These are phyloP conservation scores for Rhododendron griersonianum DNA, from an alignment of 148 eudicot species.

Conservation along the genomic window DNA sequence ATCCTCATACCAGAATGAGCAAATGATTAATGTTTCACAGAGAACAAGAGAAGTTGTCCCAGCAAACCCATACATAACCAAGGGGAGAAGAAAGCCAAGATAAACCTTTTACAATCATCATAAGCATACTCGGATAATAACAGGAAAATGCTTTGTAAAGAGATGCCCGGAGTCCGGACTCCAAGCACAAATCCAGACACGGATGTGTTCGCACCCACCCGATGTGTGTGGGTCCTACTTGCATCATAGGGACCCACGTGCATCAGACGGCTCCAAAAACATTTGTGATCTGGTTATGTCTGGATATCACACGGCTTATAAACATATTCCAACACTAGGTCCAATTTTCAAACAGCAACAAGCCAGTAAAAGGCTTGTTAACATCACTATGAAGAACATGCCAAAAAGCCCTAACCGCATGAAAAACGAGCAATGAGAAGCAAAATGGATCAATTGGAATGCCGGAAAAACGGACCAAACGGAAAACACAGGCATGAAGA, in stretches of 20 bases:
- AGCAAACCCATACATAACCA: background rate
- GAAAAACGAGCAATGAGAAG: background rate
- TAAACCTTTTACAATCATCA: background rate
- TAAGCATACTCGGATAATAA: background rate
- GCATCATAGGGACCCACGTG: background rate
- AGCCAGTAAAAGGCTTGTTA: background rate
- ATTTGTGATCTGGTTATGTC: background rate
- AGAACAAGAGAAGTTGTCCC: background rate
- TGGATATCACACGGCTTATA: background rate
- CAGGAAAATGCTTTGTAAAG: background rate
- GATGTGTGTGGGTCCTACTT: background rate
- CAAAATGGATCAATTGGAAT: background rate
- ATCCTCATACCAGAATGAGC: background rate
- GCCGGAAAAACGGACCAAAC: background rate
- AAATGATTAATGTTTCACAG: background rate
- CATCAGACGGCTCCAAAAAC: background rate
- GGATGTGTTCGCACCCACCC: background rate
- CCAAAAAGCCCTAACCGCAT: background rate
- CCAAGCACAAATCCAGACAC: background rate
- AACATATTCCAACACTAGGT: background rate
- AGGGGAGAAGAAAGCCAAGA: background rate
- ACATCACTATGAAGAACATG: background rate
- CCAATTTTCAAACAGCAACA: conserved; percentile 2
- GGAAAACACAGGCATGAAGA: background rate
- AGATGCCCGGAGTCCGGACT: background rate